phyloP scores from a whole-genome alignment of 805 yeast species.

The Lachancea mirantina region DNA sequence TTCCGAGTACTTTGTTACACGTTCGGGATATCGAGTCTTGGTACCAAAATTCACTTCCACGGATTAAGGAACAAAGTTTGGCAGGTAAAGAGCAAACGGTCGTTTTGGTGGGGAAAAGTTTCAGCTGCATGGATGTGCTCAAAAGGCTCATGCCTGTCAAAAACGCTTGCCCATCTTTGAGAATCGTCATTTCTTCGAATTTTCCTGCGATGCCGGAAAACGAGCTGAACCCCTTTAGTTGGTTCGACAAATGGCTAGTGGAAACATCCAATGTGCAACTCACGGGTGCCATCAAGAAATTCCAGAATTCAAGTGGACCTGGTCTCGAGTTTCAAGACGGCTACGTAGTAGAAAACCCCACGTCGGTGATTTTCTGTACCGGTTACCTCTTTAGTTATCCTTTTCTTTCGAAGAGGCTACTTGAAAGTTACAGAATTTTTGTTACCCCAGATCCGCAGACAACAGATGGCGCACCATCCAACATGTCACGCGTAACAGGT shows the following conservation, averaged over 20 bases:
- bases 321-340: constrained; percentile 30
- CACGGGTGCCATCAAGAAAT: constrained; percentile 29
- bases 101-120: constrained; percentile 35
- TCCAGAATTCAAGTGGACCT: constrained; percentile 17
- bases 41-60: constrained; percentile 15
- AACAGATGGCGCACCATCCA: constrained; percentile 12
- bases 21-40: constrained; percentile 34
- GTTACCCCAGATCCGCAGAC: constrained; percentile 15
- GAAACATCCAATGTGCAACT: constrained; percentile 25
- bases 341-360: constrained; percentile 24
- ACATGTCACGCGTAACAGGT: constrained; percentile 31
- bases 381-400: constrained; percentile 35
- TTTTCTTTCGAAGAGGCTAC: constrained; percentile 12
- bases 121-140: constrained; percentile 36
- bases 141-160: constrained; percentile 33
- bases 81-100: constrained; percentile 16
- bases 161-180: constrained; percentile 13
- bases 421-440: constrained; percentile 13
- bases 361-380: constrained; percentile 40
- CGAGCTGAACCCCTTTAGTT: constrained; percentile 36
- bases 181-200: constrained; percentile 57
- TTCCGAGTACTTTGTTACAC: constrained; percentile 38
- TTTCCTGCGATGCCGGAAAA: constrained; percentile 40
- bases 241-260: constrained; percentile 33
- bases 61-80: constrained; percentile 19